Evolutionary conservation across 257 asterid genomes (phyloP), one percentile per base, ranked within the genome.

Genomic region (Vinca minor): DNA sequence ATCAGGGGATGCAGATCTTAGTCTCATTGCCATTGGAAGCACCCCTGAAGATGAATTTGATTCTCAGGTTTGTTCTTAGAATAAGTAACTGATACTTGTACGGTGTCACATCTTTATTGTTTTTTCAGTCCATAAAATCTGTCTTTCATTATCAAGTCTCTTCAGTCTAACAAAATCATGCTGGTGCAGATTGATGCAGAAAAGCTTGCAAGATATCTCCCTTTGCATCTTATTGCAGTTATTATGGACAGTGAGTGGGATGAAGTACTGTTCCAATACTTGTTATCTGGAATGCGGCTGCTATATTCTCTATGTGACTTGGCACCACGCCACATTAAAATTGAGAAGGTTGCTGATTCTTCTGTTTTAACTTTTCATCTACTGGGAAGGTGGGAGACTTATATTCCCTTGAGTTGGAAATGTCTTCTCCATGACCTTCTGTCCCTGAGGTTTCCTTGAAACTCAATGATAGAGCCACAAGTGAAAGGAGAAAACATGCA

Each of bases 201-300:
- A 74, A 83, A 74, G 62, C 86, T 93, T 73, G 94, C 91, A 28
- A 84, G 94, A 76, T 71, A 80, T 81, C 96, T 93, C 62, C 82
- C 96, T 50, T 82, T 87, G 71, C 99, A 93, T 85, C 93, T 93
- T 53, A 84, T 90, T 71, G 81, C 97, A 52, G 95, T 81, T 82
- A 74, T 86, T 63, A 83, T 84, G 87, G 87, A 83, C 62, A 86
- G 94, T 82, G 85, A 81, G 73, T 77, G 86, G 68, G 92, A 87
- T 73, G 77, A 79, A 74, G 69, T 81, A 67, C 78, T 87, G 12
- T 85, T 89, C 83, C 80, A 78, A 73, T 89, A 93, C 78, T 78
- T 93, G 91, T 75, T 93, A 64, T 87, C 92, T 78, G 99, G 97
- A 64, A 71, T 89, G 77, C 94, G 86, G 67, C 73, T 93, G 74